Conservation (phyloP, 164 flowering plant species). For the Nymphaea thermarum region DNA sequence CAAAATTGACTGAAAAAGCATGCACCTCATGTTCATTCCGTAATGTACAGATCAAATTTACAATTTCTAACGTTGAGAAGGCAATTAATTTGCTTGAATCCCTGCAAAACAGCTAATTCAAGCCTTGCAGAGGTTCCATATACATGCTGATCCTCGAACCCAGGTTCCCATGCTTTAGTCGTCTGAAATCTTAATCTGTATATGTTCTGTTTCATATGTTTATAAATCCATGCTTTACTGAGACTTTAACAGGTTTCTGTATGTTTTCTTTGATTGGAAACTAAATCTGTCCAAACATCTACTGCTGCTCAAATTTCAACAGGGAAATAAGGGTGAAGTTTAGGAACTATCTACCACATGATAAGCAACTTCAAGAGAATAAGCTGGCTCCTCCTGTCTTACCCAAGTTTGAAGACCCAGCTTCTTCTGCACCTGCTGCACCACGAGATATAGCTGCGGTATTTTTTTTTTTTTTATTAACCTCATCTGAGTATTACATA, state of each 20-base stretch:
- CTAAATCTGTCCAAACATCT: background rate
- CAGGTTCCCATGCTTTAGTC: no score
- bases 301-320: conserved; percentile 7
- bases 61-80: no score
- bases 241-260: no score
- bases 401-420: conserved; percentile 89
- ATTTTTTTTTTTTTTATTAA: conserved; percentile 1
- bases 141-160: no score
- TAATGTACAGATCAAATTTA: no score
- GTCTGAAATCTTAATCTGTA: no score
- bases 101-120: no score
- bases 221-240: background rate
- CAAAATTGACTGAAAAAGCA: no score
- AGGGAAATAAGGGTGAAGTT: conserved; percentile 67
- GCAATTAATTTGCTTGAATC: no score
- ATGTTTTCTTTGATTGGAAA: background rate
- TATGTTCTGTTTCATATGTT: background rate
- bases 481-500: background rate
- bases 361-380: conserved; percentile 84
- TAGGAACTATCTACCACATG: conserved; percentile 95
- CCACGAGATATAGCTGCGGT: conserved; percentile 57
- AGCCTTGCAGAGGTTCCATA: no score
- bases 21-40: no score
- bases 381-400: conserved; percentile 75
- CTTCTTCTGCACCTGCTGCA: conserved; percentile 35